Evolutionary conservation across 208 protist genomes (phyloP).

Genomic region (Trypanosoma melophagium): DNA sequence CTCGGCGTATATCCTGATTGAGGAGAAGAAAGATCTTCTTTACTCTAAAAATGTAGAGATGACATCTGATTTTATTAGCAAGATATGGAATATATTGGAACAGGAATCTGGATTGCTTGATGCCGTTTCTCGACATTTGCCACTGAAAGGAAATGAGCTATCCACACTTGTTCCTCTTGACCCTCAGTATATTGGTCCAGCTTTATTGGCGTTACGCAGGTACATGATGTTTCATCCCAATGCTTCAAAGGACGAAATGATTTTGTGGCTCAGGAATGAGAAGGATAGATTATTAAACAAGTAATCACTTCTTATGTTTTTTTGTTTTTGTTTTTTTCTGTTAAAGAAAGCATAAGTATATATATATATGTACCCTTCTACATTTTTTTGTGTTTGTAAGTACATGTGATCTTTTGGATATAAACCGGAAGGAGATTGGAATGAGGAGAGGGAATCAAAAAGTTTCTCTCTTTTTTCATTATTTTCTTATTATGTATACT

Average conservation of each 20-base stretch:
- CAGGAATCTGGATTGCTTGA: slow-evolving; percentile 43
- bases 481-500: not conserved
- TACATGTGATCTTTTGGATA: not conserved
- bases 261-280: slow-evolving; percentile 26
- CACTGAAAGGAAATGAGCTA: slow-evolving; percentile 71
- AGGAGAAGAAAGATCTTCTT: slow-evolving; percentile 25
- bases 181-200: slow-evolving; percentile 48
- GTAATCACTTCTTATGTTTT: not conserved
- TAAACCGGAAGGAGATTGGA: not conserved
- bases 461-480: too few species aligned
- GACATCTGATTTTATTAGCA: slow-evolving; percentile 16
- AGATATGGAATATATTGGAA: slow-evolving; percentile 40
- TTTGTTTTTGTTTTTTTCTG: not conserved
- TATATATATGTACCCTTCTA: not conserved
- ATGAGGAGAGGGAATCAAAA: not conserved
- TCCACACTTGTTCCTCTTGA: slow-evolving; percentile 42
- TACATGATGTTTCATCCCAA: slow-evolving; percentile 56
- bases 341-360: not conserved
- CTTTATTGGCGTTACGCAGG: slow-evolving; percentile 49
- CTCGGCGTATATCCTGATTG: slow-evolving; percentile 50
- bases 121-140: slow-evolving; percentile 46
- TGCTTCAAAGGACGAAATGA: slow-evolving; percentile 31
- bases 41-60: slow-evolving; percentile 4
- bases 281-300: not conserved
- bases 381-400: slow-evolving; percentile 14